Evolutionary conservation across 495 filamentous ascomycete genomes (phyloP).

Genomic region (Penicillium ucsense): DNA sequence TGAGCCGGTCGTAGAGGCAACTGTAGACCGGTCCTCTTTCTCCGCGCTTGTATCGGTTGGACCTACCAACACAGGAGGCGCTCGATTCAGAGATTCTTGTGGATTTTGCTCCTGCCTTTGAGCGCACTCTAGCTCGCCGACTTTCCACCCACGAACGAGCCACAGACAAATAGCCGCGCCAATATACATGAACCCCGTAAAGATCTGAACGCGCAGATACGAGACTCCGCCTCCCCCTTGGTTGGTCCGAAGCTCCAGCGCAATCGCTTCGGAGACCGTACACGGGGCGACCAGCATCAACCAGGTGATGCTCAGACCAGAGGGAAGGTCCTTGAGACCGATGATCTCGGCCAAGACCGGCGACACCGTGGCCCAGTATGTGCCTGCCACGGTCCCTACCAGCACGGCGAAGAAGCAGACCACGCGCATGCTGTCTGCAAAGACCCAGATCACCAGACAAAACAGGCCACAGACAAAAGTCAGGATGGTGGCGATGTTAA

Average conservation of each 20-base stretch:
- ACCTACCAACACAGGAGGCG: too few species aligned
- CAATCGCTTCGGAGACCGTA: constrained; percentile 69
- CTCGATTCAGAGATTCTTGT: too few species aligned
- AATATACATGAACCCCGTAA: constrained; percentile 57
- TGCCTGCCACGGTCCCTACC: constrained; percentile 60
- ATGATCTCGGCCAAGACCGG: constrained; percentile 74
- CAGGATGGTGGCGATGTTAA: constrained; percentile 60
- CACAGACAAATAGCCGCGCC: constrained; percentile 43
- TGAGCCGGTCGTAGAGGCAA: background rate
- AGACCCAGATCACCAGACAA: constrained; percentile 65
- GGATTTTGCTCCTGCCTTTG: constrained; percentile 7
- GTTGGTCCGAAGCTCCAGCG: constrained; percentile 49
- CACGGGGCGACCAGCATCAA: constrained; percentile 60
- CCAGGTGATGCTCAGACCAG: constrained; percentile 69
- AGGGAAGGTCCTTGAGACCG: constrained; percentile 60
- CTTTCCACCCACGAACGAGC: constrained; percentile 47
- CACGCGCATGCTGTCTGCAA: constrained; percentile 53
- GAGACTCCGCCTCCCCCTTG: constrained; percentile 22
- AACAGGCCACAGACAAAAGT: constrained; percentile 57
- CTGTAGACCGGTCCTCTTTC: constrained; percentile 8
- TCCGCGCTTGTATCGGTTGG: background rate
- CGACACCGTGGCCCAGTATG: constrained; percentile 59
- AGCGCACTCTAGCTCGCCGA: constrained; percentile 41
- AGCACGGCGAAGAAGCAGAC: constrained; percentile 64
- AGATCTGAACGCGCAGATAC: constrained; percentile 57